Conservation (phyloP, 164 flowering plant species). For the Saururus chinensis region DNA sequence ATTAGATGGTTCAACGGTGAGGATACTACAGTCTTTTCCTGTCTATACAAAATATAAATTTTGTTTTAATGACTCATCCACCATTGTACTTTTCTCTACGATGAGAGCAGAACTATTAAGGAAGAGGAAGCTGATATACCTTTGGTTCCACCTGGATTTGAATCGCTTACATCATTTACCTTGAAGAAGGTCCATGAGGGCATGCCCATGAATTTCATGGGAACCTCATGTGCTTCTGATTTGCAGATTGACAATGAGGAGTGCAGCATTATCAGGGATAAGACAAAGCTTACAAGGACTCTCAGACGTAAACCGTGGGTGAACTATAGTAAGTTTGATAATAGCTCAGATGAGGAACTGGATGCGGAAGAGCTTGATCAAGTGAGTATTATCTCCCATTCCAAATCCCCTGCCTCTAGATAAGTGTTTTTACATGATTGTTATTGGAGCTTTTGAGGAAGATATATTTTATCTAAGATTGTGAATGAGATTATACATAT, state of each 20-base stretch:
- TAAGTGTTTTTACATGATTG: neutral
- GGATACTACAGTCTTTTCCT: neutral
- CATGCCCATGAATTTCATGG: conserved; percentile 8
- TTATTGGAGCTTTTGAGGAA: neutral
- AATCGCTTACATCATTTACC: conserved; percentile 43
- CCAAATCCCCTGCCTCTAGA: no score
- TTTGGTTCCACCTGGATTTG: conserved; percentile 50
- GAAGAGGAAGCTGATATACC: conserved; percentile 5
- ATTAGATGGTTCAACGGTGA: neutral
- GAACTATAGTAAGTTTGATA: conserved; percentile 34
- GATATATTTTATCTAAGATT: neutral
- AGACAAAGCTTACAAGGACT: conserved; percentile 21
- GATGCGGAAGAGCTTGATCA: conserved; percentile 37
- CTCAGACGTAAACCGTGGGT: conserved; percentile 46
- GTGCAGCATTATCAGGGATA: conserved; percentile 14
- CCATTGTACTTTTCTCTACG: neutral
- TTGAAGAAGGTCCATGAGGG: conserved; percentile 32
- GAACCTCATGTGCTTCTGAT: conserved; percentile 11
- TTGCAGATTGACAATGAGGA: conserved; percentile 7
- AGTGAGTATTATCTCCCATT: conserved; percentile 20
- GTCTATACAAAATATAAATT: no score
- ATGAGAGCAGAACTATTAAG: conserved; percentile 5
- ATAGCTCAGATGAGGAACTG: conserved; percentile 59
- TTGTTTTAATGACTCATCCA: no score
- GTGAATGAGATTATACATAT: no score